Conservation (phyloP, 1,284 basidiomycete genomes). For the Leccinum laetum region DNA sequence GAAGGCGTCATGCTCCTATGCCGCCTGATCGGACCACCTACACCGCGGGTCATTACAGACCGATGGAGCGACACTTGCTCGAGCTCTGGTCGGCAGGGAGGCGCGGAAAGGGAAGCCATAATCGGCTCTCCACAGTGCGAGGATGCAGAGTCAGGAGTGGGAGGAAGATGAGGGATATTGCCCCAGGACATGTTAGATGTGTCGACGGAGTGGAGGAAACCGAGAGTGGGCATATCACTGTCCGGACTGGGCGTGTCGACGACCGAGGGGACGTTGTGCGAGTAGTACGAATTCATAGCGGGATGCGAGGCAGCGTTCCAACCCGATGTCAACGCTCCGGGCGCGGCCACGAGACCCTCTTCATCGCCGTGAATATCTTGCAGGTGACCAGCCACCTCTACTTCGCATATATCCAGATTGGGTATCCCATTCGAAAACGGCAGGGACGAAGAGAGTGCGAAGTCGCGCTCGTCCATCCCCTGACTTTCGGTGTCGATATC, state of each 20-base stretch:
- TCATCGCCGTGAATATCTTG: constrained; percentile 61
- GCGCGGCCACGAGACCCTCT: constrained; percentile 48
- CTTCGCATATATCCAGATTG: constrained; percentile 55
- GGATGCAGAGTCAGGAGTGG: constrained; percentile 35
- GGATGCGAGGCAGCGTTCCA: constrained; percentile 16
- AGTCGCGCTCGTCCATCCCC: constrained; percentile 29
- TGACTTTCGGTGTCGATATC: constrained; percentile 31
- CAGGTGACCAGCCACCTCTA: constrained; percentile 58
- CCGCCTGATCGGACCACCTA: constrained; percentile 59
- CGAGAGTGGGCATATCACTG: constrained; percentile 23
- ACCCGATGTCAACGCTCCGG: constrained; percentile 20
- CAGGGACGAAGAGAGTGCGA: constrained; percentile 24
- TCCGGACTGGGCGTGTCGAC: constrained; percentile 21
- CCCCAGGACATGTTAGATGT: constrained; percentile 28
- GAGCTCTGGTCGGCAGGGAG: constrained; percentile 65
- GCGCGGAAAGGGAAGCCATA: constrained; percentile 56
- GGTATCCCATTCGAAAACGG: constrained; percentile 30
- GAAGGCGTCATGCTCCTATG: constrained; percentile 77
- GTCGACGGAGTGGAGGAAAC: constrained; percentile 26
- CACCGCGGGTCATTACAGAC: constrained; percentile 27
- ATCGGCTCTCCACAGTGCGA: constrained; percentile 38
- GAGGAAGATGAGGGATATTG: constrained; percentile 24
- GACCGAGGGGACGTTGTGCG: constrained; percentile 16
- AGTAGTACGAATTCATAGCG: constrained; percentile 24
- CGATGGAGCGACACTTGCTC: constrained; percentile 37